Base-by-base conservation (phyloP, 257 asterid genomes). In the Voacanga thouarsii region DNA sequence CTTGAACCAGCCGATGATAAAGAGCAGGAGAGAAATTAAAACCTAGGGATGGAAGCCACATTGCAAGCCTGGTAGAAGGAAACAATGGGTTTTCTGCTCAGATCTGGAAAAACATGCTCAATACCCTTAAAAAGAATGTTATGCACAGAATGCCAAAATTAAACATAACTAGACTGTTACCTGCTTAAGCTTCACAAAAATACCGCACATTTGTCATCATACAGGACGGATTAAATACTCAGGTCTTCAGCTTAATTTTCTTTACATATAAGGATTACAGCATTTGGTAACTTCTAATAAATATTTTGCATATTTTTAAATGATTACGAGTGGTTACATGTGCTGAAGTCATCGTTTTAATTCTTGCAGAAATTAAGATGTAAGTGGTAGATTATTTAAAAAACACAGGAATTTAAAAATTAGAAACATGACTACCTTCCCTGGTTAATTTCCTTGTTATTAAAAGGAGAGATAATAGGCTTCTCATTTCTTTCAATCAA, bases 11-110 rank as follows among this genome's bases (percentile, higher is more conserved):
- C 68, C 99, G 98, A 86, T 95, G 99, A 88, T 91, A 95, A 74
- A 98, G 96, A 76, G 99, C 90, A 44, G 99, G 99, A 73, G 99
- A 95, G 82, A 93, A 95, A 84, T 93, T 96, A 80, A 95, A 86
- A 61, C 96, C 96, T 50, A 95, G 74, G 71, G 97, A 93, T 49
- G 99, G 98, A 63, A 95, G 88, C 77, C 97, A 88, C 89, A 93
- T 79, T 56, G 99, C 92, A 79, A 93, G 84, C 86, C 98, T 90
- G 41, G 91, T 93, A 51, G 92, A 87, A 63, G 99, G 99, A 76
- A 87, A 85, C 33, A 89, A 79, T 30, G 92, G 90, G 85, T 88
- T 95, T 80, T 91, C 91, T 72, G 91, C 85, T 75, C 91, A 91
- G 83, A 91, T 91, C 99, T 95, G 96, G 67, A 85, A 83, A 83